phyloP scores from a whole-genome alignment of 2,329 filamentous ascomycete genomes.

The Aspergillus thermomutatus region DNA sequence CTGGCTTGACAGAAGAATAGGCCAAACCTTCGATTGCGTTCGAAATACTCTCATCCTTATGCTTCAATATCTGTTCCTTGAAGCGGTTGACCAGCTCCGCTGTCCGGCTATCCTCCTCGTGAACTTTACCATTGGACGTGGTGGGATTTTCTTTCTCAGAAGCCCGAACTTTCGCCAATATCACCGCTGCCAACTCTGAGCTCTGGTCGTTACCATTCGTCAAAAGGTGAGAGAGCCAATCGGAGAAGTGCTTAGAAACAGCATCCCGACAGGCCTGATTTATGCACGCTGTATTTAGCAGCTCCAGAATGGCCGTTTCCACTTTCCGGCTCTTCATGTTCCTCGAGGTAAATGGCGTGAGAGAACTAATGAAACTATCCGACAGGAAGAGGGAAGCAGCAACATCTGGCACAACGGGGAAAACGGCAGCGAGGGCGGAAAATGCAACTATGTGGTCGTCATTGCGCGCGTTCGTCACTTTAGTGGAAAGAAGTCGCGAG shows the following conservation, averaged over 20 bases:
- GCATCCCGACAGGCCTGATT: conserved; percentile 77
- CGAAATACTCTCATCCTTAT: conserved; percentile 56
- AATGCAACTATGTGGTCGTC: conserved; percentile 90
- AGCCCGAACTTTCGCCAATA: conserved; percentile 62
- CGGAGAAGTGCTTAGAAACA: conserved; percentile 76
- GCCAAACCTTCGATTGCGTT: conserved; percentile 86
- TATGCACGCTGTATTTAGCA: conserved; percentile 89
- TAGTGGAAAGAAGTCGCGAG: conserved; percentile 68
- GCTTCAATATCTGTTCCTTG: conserved; percentile 45
- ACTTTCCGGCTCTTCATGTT: conserved; percentile 83
- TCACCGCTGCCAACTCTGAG: conserved; percentile 61
- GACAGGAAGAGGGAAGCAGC: conserved; percentile 78
- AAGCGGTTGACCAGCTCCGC: conserved; percentile 55
- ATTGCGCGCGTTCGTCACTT: conserved; percentile 70
- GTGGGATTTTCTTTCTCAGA: conserved; percentile 31
- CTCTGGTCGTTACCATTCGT: conserved; percentile 62
- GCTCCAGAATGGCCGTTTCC: conserved; percentile 79
- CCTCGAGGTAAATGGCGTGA: conserved; percentile 72
- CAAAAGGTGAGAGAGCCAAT: conserved; percentile 84
- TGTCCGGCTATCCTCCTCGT: conserved; percentile 44
- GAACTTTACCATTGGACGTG: conserved; percentile 28
- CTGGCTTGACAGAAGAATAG: conserved; percentile 82
- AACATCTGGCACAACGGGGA: conserved; percentile 76
- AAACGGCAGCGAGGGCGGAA: conserved; percentile 83
- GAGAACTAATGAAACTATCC: conserved; percentile 76